These are phyloP conservation scores for Neonectria neomacrospora DNA, from an alignment of 2,329 filamentous ascomycete species.

Conservation along the genomic window DNA sequence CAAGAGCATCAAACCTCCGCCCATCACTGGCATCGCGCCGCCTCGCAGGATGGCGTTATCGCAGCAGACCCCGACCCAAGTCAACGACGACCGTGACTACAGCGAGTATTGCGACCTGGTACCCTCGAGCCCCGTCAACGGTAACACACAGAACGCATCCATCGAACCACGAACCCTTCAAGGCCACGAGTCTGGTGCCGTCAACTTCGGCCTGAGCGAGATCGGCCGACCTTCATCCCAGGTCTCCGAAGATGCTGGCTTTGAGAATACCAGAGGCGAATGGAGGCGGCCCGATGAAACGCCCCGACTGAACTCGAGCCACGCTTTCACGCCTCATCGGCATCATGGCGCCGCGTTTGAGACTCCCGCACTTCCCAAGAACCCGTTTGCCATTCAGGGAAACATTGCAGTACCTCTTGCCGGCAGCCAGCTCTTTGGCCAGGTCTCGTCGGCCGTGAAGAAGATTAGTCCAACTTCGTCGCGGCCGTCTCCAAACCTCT, in stretches of 20 bases:
- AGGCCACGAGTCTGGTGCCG: conserved; percentile 62
- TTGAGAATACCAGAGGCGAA: conserved; percentile 52
- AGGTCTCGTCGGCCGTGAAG: conserved; percentile 64
- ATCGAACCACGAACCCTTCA: conserved; percentile 53
- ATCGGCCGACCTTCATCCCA: conserved; percentile 54
- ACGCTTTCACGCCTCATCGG: conserved; percentile 48
- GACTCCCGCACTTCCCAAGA: conserved; percentile 61
- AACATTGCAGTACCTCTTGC: conserved; percentile 51
- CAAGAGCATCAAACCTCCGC: conserved; percentile 31
- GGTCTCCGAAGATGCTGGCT: conserved; percentile 54
- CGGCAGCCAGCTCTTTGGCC: conserved; percentile 63
- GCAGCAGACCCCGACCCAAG: conserved; percentile 65
- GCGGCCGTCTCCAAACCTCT: conserved; percentile 63
- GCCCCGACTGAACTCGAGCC: conserved; percentile 47
- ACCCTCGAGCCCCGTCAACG: conserved; percentile 44
- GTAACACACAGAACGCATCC: conserved; percentile 42
- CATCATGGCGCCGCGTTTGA: conserved; percentile 51
- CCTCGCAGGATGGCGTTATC: conserved; percentile 57
- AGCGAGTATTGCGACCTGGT: conserved; percentile 53
- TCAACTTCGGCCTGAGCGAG: conserved; percentile 57
- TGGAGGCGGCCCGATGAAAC: conserved; percentile 53
- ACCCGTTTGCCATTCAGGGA: conserved; percentile 57
- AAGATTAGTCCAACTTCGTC: conserved; percentile 67
- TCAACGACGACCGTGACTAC: conserved; percentile 68
- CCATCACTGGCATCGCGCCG: conserved; percentile 31